A percentile compares a stretch with the other conserved stretches of the same genome.
Conservation (phyloP, 2,329 filamentous ascomycete species). For the Microcyclosporella mali region DNA sequence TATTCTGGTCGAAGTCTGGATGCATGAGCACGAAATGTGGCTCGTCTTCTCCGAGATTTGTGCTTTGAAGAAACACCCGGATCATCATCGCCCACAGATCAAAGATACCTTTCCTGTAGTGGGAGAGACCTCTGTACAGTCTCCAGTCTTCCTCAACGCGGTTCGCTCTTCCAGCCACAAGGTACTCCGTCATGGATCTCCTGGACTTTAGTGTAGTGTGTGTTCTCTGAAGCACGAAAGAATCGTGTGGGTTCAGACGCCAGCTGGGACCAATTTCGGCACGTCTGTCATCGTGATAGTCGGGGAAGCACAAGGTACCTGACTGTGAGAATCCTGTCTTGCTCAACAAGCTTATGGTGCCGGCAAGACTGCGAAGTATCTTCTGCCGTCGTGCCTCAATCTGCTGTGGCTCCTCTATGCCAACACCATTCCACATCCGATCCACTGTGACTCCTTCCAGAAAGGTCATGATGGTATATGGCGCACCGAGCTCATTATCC, state of each 20-base stretch:
- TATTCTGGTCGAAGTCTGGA: constrained; percentile 18
- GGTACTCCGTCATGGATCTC: constrained; percentile 9
- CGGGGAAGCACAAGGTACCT: constrained; percentile 11
- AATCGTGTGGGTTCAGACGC: constrained; percentile 10
- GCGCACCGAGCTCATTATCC: constrained; percentile 16
- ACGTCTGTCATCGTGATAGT: neutral
- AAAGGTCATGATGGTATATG: constrained; percentile 17
- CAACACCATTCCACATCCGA: constrained; percentile 6
- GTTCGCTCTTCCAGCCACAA: constrained; percentile 7
- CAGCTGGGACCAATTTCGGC: constrained; percentile 7
- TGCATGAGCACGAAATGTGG: constrained; percentile 17
- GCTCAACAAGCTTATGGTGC: constrained; percentile 7
- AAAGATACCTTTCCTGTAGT: constrained; percentile 6
- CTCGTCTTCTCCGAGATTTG: constrained; percentile 5
- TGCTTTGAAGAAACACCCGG: constrained; percentile 12
- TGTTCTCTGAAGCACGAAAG: constrained; percentile 11
- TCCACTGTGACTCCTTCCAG: constrained; percentile 6
- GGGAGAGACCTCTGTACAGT: constrained; percentile 1
- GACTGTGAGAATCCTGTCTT: constrained; percentile 6
- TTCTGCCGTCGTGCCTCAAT: constrained; percentile 11
- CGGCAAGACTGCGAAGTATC: constrained; percentile 13
- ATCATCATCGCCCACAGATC: constrained; percentile 14
- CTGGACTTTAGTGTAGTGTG: constrained; percentile 4
- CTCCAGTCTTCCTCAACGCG: constrained; percentile 7
- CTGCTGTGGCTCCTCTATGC: constrained; percentile 1